Evolutionary conservation across 2,329 filamentous ascomycete genomes (phyloP).

Genomic region (Penicillium sp.): DNA sequence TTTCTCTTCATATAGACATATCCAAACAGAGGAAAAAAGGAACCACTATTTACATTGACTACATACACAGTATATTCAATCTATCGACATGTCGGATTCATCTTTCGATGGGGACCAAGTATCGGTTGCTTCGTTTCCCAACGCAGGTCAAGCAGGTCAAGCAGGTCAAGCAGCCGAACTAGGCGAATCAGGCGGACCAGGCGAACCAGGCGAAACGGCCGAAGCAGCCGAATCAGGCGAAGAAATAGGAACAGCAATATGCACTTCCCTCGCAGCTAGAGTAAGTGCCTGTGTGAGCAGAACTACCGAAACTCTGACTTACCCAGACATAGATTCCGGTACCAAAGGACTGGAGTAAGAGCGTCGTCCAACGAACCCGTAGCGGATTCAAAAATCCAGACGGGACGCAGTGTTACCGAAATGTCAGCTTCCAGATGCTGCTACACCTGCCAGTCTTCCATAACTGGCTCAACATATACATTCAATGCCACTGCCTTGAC

Average conservation of each 20-base stretch:
- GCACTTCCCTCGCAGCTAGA: background rate
- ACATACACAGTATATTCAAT: too few relatives aligned
- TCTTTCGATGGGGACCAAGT: too few relatives aligned
- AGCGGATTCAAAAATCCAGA: constrained; percentile 2
- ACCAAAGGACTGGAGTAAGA: background rate
- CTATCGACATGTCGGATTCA: too few relatives aligned
- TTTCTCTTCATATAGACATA: too few relatives aligned
- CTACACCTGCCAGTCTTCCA: constrained; percentile 27
- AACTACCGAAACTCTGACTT: background rate
- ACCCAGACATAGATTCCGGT: background rate
- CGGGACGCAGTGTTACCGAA: constrained; percentile 30
- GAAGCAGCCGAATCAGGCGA: too few relatives aligned
- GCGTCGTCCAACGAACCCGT: background rate
- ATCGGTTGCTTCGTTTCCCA: too few relatives aligned
- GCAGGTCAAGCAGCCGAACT: too few relatives aligned
- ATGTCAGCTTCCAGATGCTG: constrained; percentile 23
- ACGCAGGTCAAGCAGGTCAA: too few relatives aligned
- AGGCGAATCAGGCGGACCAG: too few relatives aligned
- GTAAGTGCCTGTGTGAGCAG: background rate
- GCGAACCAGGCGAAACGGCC: too few relatives aligned
- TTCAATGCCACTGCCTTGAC: constrained; percentile 1
- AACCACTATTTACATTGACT: too few relatives aligned
- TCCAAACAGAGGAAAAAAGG: background rate
- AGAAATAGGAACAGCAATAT: too few relatives aligned
- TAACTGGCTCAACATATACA: constrained; percentile 21